Percentiles rank a stretch among this genome's conserved stretches.
Evolutionary conservation across 2,329 filamentous ascomycete genomes (phyloP).

Genomic region (Knufia fluminis): DNA sequence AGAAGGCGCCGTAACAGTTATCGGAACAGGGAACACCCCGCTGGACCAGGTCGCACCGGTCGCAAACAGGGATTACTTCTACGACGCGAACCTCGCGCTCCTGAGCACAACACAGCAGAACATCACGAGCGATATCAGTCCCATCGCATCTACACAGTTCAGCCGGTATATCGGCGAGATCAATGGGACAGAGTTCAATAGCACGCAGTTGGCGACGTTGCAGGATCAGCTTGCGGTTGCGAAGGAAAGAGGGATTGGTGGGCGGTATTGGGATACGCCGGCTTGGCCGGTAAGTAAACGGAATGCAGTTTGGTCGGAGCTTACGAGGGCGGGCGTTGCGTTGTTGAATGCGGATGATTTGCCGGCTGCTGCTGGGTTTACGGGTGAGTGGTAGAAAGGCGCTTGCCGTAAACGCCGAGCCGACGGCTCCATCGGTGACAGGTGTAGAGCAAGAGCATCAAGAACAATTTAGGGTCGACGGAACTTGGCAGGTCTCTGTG

Average conservation of each 20-base stretch:
- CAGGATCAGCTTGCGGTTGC: slow-evolving; percentile 45
- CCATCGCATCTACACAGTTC: slow-evolving; percentile 48
- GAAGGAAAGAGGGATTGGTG: slow-evolving; percentile 48
- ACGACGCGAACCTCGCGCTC: slow-evolving; percentile 45
- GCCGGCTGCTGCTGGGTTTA: slow-evolving; percentile 36
- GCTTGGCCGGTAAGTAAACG: slow-evolving; percentile 50
- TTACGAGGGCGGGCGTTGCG: slow-evolving; percentile 50
- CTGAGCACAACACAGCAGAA: slow-evolving; percentile 39
- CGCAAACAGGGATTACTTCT: slow-evolving; percentile 48
- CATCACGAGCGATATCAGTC: slow-evolving; percentile 41
- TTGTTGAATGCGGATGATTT: slow-evolving; percentile 58
- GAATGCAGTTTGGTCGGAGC: slow-evolving; percentile 49
- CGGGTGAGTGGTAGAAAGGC: background rate
- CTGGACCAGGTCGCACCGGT: slow-evolving; percentile 38
- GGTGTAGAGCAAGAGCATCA: background rate
- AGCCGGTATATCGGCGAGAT: slow-evolving; percentile 32
- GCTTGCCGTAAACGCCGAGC: background rate
- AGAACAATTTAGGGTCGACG: no score
- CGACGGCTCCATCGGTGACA: background rate
- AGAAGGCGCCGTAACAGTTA: slow-evolving; percentile 47
- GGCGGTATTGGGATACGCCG: slow-evolving; percentile 56
- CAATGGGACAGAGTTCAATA: slow-evolving; percentile 36
- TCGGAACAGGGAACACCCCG: slow-evolving; percentile 52
- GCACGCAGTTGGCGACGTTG: slow-evolving; percentile 41
- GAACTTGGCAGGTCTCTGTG: no score